Evolutionary conservation across 2,329 filamentous ascomycete genomes (phyloP).

Genomic region (Ambrosiella beaveri): DNA sequence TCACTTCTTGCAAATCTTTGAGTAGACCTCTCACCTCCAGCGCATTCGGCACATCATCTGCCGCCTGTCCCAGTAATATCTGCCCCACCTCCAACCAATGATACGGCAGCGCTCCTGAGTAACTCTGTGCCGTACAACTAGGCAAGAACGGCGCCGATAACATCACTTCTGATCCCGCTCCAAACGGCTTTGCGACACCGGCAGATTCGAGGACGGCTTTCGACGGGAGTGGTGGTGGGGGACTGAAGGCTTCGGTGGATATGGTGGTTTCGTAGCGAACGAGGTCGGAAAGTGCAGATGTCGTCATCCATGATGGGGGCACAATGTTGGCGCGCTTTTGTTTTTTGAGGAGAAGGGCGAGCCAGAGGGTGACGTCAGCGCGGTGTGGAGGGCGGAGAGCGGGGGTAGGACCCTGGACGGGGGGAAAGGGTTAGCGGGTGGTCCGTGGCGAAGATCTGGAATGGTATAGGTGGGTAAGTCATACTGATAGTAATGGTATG

Average conservation of each 20-base stretch:
- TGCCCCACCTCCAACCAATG: constrained; percentile 91
- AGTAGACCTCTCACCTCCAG: constrained; percentile 60
- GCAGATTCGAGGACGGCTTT: constrained; percentile 33
- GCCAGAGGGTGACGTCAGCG: constrained; percentile 71
- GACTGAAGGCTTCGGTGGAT: constrained; percentile 56
- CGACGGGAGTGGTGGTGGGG: constrained; percentile 37
- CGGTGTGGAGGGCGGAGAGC: constrained; percentile 66
- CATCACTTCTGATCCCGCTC: constrained; percentile 13
- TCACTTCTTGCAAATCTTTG: constrained; percentile 68
- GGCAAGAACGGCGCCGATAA: constrained; percentile 62
- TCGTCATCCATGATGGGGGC: constrained; percentile 74
- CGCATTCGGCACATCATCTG: constrained; percentile 61
- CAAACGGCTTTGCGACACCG: constrained; percentile 15
- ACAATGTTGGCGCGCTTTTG: constrained; percentile 87
- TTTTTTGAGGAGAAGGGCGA: constrained; percentile 84
- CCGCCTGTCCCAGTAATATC: constrained; percentile 67
- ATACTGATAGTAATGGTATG: constrained; percentile 70
- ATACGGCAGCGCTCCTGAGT: constrained; percentile 61
- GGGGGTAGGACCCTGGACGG: constrained; percentile 54
- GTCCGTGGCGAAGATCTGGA: neutral
- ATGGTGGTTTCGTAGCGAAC: constrained; percentile 64
- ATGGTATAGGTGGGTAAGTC: constrained; percentile 21
- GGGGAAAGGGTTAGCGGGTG: constrained; percentile 15
- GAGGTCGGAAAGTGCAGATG: constrained; percentile 57
- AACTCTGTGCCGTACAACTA: constrained; percentile 52